These are phyloP conservation scores for Leucoagaricus sp. DNA, from an alignment of 1,284 basidiomycete genomes.

Conservation along the genomic window DNA sequence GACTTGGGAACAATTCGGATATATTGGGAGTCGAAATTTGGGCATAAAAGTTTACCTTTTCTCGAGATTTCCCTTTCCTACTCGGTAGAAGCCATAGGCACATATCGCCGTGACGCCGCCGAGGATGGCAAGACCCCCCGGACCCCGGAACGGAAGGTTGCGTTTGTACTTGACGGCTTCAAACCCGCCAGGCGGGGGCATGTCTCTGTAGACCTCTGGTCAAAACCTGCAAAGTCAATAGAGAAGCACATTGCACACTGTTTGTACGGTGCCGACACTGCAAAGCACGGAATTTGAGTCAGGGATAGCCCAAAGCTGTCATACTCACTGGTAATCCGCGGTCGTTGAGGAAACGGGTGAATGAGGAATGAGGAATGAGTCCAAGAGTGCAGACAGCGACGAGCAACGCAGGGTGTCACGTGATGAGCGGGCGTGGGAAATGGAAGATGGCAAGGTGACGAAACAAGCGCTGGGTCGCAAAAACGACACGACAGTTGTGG, in stretches of 20 bases:
- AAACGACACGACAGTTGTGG: slow-evolving; percentile 26
- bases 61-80: slow-evolving; percentile 91
- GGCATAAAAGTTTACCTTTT: slow-evolving; percentile 66
- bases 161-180: slow-evolving; percentile 94
- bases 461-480: not conserved
- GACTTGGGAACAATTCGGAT: slow-evolving; percentile 37
- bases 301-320: slow-evolving; percentile 1
- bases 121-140: slow-evolving; percentile 86
- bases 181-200: slow-evolving; percentile 95
- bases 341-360: slow-evolving; percentile 10
- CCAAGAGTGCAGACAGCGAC: slow-evolving; percentile 10
- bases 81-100: slow-evolving; percentile 90
- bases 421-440: slow-evolving; percentile 5
- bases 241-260: slow-evolving; percentile 50
- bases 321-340: slow-evolving; percentile 11
- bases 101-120: slow-evolving; percentile 84
- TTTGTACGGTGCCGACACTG: slow-evolving; percentile 68
- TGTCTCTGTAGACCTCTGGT: slow-evolving; percentile 65
- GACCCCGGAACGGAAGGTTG: slow-evolving; percentile 92
- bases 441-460: not conserved
- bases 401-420: not conserved
- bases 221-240: slow-evolving; percentile 12
- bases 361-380: slow-evolving; percentile 19
- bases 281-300: not conserved
- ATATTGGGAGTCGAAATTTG: slow-evolving; percentile 19